Evolutionary conservation across 2,329 filamentous ascomycete genomes (phyloP), one percentile per base, ranked within the genome.

Genomic region (Botrytis hyacinthi): DNA sequence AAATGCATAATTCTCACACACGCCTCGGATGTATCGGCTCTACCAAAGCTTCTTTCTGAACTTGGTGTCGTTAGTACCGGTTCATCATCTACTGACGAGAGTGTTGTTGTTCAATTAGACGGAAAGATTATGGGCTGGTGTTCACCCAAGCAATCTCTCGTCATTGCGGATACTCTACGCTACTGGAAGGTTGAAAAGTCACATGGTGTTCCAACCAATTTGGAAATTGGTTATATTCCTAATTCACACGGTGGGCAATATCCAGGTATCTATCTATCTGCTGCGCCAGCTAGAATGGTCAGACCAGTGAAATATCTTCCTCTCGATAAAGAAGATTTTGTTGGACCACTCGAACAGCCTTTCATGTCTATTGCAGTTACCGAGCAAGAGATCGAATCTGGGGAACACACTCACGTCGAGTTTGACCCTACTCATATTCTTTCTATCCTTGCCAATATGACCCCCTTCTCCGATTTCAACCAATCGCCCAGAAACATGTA

Each of bases 401-500:
- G 94, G 67, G 88, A 95, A 79, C 94, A 94, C 7, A 97, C 94
- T 0, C 96, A 99, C 81, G 94, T 98, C 62, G 96, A 99, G 83
- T 93, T 93, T 79, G 92, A 95, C 73, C 95, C 96, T 2, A 99
- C 96, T 46, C 96, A 98, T 83, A 98, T 99, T 77, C 89, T 99
- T 40, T 98, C 95, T 12, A 98, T 99, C 77, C 88, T 99, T 70
- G 96, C 96, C 79, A 98, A 98, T 84, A 97, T 98, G 92, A 99
- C 96, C 0, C 96, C 96, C 5, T 99, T 99, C 84, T 98, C 95
- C 65, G 94, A 99, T 82, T 97, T 97, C 85, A 99, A 99, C 84
- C 96, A 99, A 83, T 98, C 95, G 22, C 96, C 96, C 1, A 88
- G 96, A 88, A 99, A 99, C 84, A 98, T 98, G 95, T 99, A 98